These are phyloP conservation scores for Entomortierella lignicola DNA, from an alignment of 192 early-diverging fungal species.

Conservation along the genomic window DNA sequence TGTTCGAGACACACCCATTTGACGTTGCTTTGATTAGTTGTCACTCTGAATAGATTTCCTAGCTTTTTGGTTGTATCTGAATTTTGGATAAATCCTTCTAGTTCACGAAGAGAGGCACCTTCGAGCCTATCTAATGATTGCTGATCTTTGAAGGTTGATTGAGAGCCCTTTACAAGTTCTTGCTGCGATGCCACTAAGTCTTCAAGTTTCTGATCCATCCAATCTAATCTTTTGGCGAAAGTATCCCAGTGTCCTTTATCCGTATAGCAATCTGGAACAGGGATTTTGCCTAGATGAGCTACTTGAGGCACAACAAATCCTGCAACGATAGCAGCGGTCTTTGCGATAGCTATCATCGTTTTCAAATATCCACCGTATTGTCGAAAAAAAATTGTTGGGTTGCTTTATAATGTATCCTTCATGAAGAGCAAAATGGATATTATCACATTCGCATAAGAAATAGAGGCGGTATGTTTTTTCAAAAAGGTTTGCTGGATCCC, in stretches of 20 bases:
- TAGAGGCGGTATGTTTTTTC: conserved; percentile 6
- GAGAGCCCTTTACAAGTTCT: background rate
- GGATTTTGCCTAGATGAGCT: background rate
- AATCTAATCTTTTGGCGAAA: too few relatives aligned
- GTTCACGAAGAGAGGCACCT: conserved; percentile 23
- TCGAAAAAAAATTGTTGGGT: conserved; percentile 13
- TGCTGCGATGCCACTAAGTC: background rate
- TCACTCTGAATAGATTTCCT: conserved; percentile 29
- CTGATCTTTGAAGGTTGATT: too few relatives aligned
- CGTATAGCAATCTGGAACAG: too few relatives aligned
- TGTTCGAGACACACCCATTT: conserved; percentile 46
- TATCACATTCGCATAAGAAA: conserved; percentile 21
- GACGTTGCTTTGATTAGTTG: conserved; percentile 26
- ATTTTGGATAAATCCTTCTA: conserved; percentile 13
- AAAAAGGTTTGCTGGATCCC: background rate
- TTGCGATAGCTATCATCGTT: conserved; percentile 13
- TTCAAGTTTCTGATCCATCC: background rate
- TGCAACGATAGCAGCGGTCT: background rate
- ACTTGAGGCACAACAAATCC: background rate
- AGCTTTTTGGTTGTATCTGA: conserved; percentile 25
- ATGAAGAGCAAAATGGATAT: conserved; percentile 11
- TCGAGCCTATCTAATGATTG: conserved; percentile 18
- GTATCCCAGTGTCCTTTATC: too few relatives aligned
- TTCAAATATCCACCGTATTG: conserved; percentile 18
- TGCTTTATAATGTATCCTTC: conserved; percentile 8